Percentiles rank a stretch among this genome's conserved stretches.
phyloP scores from a whole-genome alignment of 2,329 filamentous ascomycete genomes.

The Lasiodiplodia sp. region DNA sequence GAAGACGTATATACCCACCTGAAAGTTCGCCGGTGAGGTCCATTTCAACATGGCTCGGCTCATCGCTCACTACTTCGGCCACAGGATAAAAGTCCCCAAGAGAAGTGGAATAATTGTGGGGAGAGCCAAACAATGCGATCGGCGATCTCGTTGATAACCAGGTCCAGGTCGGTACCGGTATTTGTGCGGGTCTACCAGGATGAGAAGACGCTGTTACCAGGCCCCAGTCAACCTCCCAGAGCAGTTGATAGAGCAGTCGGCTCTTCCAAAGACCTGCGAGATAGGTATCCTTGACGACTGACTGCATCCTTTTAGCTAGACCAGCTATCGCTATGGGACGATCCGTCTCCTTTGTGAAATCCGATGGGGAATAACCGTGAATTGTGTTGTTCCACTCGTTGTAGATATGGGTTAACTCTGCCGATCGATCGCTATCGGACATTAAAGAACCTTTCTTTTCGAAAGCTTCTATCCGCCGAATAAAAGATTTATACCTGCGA shows the following conservation, averaged over 20 bases:
- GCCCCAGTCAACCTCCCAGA: no score
- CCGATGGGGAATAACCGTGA: neutral
- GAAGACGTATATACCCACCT: no score
- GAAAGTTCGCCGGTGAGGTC: no score
- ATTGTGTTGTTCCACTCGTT: neutral
- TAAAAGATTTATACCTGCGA: neutral
- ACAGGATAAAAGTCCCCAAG: no score
- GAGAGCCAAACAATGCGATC: neutral
- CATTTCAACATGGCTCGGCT: no score
- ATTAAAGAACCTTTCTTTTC: neutral
- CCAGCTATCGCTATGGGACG: neutral
- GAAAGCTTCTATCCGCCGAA: neutral
- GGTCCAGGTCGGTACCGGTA: neutral
- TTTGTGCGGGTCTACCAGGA: neutral
- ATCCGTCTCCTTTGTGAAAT: neutral
- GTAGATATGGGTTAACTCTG: neutral
- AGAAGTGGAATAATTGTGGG: neutral
- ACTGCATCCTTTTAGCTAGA: neutral
- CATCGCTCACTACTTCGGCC: no score
- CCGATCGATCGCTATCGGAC: neutral
- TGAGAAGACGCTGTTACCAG: no score
- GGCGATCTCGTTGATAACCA: neutral
- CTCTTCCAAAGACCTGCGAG: neutral
- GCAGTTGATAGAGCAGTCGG: neutral
- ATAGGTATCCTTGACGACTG: neutral